phyloP scores from a whole-genome alignment of 2,329 filamentous ascomycete species.

The Fusarium incarnatum region DNA sequence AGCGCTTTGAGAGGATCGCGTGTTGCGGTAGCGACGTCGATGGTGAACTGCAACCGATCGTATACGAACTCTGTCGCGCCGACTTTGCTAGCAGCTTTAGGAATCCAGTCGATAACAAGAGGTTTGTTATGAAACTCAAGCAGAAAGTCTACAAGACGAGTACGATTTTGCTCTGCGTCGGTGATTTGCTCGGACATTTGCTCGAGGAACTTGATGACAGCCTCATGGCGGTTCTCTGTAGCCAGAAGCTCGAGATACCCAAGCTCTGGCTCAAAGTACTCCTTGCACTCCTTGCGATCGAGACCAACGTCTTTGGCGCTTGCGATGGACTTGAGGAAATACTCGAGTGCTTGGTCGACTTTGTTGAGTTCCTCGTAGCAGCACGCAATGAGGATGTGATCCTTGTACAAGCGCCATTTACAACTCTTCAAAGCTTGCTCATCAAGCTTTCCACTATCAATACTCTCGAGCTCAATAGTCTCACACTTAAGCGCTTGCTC shows the following conservation, averaged over 20 bases:
- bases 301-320: conserved; percentile 45
- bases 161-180: conserved; percentile 41
- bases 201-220: conserved; percentile 52
- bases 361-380: conserved; percentile 52
- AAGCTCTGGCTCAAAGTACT: conserved; percentile 54
- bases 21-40: conserved; percentile 49
- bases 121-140: conserved; percentile 51
- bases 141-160: conserved; percentile 52
- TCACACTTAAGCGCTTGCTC: conserved; percentile 54
- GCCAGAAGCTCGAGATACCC: conserved; percentile 54
- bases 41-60: conserved; percentile 48
- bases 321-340: conserved; percentile 53
- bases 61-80: conserved; percentile 48
- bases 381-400: conserved; percentile 54
- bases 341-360: conserved; percentile 50
- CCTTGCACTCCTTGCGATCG: conserved; percentile 46
- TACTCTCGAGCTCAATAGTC: conserved; percentile 49
- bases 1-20: conserved; percentile 54
- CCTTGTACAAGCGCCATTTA: conserved; percentile 57
- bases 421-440: conserved; percentile 44
- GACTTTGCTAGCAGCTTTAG: conserved; percentile 54
- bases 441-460: conserved; percentile 44
- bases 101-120: conserved; percentile 55
- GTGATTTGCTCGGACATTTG: conserved; percentile 48
- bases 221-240: conserved; percentile 51